Evolutionary conservation across 2,329 filamentous ascomycete species (phyloP), one percentile per base, ranked within the genome.

Genomic region (Pezicula carpinea): DNA sequence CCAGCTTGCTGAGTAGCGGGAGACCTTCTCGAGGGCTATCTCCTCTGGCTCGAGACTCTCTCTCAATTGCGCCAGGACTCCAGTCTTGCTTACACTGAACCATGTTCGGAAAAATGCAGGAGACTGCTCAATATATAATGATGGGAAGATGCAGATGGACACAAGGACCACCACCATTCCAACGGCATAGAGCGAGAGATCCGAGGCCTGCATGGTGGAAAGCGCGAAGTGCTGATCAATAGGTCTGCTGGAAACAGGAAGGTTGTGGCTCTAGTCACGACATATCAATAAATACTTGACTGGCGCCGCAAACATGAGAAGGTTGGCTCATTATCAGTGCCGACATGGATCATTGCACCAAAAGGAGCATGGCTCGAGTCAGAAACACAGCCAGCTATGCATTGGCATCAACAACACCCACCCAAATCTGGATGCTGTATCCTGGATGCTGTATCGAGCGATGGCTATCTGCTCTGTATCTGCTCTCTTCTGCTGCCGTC

Each of bases 1-100:
- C 55, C 55, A 57, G 14, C 42, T 50, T 4, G 18, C 22, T 17
- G 43, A 43, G 5, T 42, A 31, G 11, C n/a, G 19, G 14, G 17
- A 13, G 22, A 40, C 15, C 7, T 14, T 11, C 17, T 46, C 33
- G n/a, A 15, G 18, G 13, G 6, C 33, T 15, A 7, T 7, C 4
- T 35, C 33, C n/a, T 35, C 18, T 35, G 33, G n/a, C n/a, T 35
- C 14, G n/a, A 35, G 13, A 11, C 33, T 14, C 33, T 14, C 18
- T 15, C 14, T 7, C 10, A 35, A 7, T 14, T 35, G n/a, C 4
- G 8, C 33, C 2, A 35, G 18, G 6, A 7, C 6, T 8, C 8
- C 33, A 2, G 33, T 19, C 6, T 19, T 35, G 13, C n/a, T 7
- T 35, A 4, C 15, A 14, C n/a, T 14, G 15, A 7, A 17, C 33